Base-by-base conservation (phyloP, 306 rosid genomes). In the Sphenostylis stenocarpa region DNA sequence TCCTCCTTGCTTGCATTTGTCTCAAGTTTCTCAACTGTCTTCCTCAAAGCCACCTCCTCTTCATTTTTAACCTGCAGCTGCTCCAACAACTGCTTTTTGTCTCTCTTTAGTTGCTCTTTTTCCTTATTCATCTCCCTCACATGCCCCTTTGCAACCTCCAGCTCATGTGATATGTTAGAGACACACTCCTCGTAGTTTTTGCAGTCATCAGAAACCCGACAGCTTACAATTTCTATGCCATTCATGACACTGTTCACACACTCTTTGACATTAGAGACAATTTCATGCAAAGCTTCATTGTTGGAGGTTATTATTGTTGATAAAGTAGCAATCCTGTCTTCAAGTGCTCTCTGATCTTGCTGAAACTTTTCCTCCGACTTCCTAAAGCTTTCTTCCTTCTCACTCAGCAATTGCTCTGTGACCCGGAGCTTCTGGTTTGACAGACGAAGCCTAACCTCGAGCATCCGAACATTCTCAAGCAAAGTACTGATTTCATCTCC, bases 341-440 rank as follows among this genome's bases (percentile, higher is more conserved):
- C 90, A 51, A 92, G 96, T 14, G 68, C 63, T 75, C 38, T 88
- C 84, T 79, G 89, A 60, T 88, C 93, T 77, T 89, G 88, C 71
- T 64, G 86, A 77, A 71, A 89, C 77, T 86, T 87, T 85, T 80
- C 70, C 63, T 95, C 97, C 1, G 85, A 75, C 28, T 78, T 82
- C 78, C 84, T 80, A 66, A 89, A 92, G 67, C 76, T 85, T 72
- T 92, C 96, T 73, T 96, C 99, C 70, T 87, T 92, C 85, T 96
- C 99, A 24, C 86, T 44, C 72, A 92, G 82, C 76, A 88, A 60
- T 75, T 96, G 99, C 64, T 96, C 99, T 16, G 99, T 92, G 38
- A 92, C 93, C 72, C 99, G 90, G 73, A 96, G 96, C 91, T 96
- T 92, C 91, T 92, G 99, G 92, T 88, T 89, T 64, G 99, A 92